Conservation (phyloP, 441 rosid genomes). For the Populus hybrid region DNA sequence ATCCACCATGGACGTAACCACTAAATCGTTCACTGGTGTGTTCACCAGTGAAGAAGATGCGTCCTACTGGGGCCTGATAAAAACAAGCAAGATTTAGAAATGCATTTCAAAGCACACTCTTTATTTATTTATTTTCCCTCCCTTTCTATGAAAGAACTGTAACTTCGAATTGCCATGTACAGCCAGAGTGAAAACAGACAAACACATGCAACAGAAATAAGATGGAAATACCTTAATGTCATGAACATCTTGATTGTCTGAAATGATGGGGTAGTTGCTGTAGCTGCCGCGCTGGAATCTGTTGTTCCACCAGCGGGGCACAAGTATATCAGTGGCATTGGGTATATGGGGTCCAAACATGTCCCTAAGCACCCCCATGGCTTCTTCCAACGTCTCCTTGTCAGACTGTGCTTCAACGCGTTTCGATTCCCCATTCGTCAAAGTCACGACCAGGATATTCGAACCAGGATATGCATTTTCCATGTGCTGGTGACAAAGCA, state of each 20-base stretch:
- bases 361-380: conserved; percentile 83
- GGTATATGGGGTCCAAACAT: conserved; percentile 93
- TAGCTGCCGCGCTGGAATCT: conserved; percentile 98
- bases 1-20: conserved; percentile 96
- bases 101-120: neutral
- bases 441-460: conserved; percentile 88
- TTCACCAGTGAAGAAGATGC: conserved; percentile 86
- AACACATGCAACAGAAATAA: neutral
- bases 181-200: neutral
- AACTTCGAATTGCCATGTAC: neutral
- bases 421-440: conserved; percentile 90
- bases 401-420: conserved; percentile 92
- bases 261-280: conserved; percentile 90
- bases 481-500: conserved; percentile 79
- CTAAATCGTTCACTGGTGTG: conserved; percentile 92
- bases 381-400: conserved; percentile 71
- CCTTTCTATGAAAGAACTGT: neutral
- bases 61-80: conserved; percentile 34
- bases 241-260: conserved; percentile 47
- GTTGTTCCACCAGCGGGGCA: conserved; percentile 99
- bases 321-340: conserved; percentile 71
- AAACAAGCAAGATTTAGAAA: neutral
- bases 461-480: conserved; percentile 96
- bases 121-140: neutral
- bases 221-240: conserved; percentile 54